Base-by-base conservation (phyloP, 2,329 filamentous ascomycete species). In the Colletotrichum theobromicola region DNA sequence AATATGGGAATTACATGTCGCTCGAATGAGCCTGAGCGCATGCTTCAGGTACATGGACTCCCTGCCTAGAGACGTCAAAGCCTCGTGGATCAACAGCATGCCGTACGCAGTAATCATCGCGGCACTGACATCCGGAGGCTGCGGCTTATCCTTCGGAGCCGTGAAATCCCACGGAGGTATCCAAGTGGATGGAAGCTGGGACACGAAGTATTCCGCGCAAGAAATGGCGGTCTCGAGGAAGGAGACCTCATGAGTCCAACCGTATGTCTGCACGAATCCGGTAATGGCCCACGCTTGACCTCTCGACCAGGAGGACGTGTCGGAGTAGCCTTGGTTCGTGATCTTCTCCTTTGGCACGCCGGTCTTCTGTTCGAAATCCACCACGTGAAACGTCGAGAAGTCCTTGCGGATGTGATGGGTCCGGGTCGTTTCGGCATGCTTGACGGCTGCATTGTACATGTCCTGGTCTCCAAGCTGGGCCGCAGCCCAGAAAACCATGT, bases 101-200 rank as follows among this genome's bases (percentile, higher is more conserved):
- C 84, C 84, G 57, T 85, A 86, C 1, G 79, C 79, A 35, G 69
- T 82, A 16, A 86, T 82, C 5, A 85, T 70, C 1, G 83, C 84
- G 2, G 85, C 85, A 46, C 81, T 84, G 21, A 77, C 86, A 61
- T 80, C 86, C 32, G 76, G 79, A 2, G 84, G 82, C 32, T 83
- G 81, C 0, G 77, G 75, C 15, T 76, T 26, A n/a, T 74, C 67
- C 8, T 37, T 60, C 1, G 76, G 71, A 0, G 85, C 86, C 58
- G 84, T 82, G 58, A 89, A 89, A 69, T 90, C 88, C 88, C 87
- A 90, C 3, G 83, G 82, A 1, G 88, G 87, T 5, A 89, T 84
- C 1, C 81, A 78, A 18, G 82, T 82, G 4, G 80, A 79, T 0
- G 83, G 81, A 21, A 88, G 79, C 6, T 83, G 79, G 0, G 67